Base-by-base conservation (phyloP, 164 flowering plant genomes). In the Cinnamomum micranthum region DNA sequence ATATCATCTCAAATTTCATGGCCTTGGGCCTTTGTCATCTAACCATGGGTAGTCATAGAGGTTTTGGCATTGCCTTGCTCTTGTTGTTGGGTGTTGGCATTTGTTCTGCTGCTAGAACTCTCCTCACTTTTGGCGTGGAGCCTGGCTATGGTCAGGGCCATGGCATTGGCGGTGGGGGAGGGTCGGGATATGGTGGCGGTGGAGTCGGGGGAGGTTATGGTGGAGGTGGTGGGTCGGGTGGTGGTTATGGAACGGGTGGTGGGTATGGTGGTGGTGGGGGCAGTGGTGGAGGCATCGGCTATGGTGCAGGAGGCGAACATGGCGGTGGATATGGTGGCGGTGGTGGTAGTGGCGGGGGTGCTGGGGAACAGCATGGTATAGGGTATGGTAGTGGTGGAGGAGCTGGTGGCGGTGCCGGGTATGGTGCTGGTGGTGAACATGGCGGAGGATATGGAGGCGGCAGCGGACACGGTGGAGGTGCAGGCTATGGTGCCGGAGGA, bases 401-500 rank as follows among this genome's bases (percentile, higher is more conserved):
- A 9, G 65, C 50, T 35, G 74, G 74, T 0, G 68, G 74, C 41
- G 84, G 80, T 0, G 64, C 74, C 23, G 81, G 79, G 7, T 71
- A 68, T 28, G 86, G 85, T 41, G 75, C 51, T 19, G 75, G 75
- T 7, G 75, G 69, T 7, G 75, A 35, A 5, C 35, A 31, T 31
- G 69, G 69, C 2, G 28, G 52, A 15, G 70, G 70, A 4, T 20
- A 22, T 69, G 71, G 71, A 20, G 51, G 55, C 3, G 71, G 71
- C 2, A 13, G 71, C 41, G 71, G 71, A 7, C 17, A 11, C 0
- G 71, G 55, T 12, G 71, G 55, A 20, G 71, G 71, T 14, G 52
- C 82, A 0, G 82, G 79, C 7, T 85, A 82, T 1, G 78, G 75
- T 50, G 87, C 82, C 0, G 68, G 74, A 13, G 88, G 83, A 2